Conservation (phyloP, 2,329 filamentous ascomycete genomes). For the Pseudogymnoascus sp. region DNA sequence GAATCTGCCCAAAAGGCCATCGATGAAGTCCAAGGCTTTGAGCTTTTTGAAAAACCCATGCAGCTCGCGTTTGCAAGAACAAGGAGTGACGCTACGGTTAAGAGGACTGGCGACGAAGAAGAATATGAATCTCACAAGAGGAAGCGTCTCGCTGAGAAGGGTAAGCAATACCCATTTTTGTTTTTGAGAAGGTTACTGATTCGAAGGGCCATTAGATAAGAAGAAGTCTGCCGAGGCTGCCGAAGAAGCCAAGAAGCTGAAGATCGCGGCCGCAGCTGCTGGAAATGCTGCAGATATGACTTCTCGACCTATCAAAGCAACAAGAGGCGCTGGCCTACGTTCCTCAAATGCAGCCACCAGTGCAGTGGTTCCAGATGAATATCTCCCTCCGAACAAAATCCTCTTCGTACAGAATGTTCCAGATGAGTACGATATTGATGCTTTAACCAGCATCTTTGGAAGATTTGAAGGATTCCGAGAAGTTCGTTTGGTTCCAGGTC, state of each 20-base stretch:
- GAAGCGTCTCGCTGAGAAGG: slow-evolving; percentile 79
- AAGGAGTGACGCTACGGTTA: slow-evolving; percentile 79
- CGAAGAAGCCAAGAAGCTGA: slow-evolving; percentile 69
- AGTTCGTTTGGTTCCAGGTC: slow-evolving; percentile 77
- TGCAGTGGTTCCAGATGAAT: slow-evolving; percentile 88
- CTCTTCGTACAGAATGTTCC: slow-evolving; percentile 90
- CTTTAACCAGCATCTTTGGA: slow-evolving; percentile 71
- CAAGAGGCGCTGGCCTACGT: slow-evolving; percentile 68
- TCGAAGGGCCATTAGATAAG: slow-evolving; percentile 40
- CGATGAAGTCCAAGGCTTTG: slow-evolving; percentile 85
- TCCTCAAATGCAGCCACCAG: slow-evolving; percentile 59
- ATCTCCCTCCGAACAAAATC: slow-evolving; percentile 93
- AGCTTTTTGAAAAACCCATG: slow-evolving; percentile 88
- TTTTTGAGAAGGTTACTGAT: not conserved
- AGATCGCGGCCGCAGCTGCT: slow-evolving; percentile 45
- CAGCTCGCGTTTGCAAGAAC: slow-evolving; percentile 73
- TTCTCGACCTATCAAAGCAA: slow-evolving; percentile 58
- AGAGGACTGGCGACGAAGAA: slow-evolving; percentile 63
- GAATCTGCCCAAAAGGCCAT: slow-evolving; percentile 75
- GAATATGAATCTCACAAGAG: slow-evolving; percentile 83
- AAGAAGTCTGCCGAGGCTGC: slow-evolving; percentile 78
- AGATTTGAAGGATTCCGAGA: slow-evolving; percentile 93
- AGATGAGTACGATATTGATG: slow-evolving; percentile 75
- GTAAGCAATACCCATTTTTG: slow-evolving; percentile 39
- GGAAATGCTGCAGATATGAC: slow-evolving; percentile 37